Evolutionary conservation across 140 eudicot genomes (phyloP).

Genomic region (Ambrosia hybrid): DNA sequence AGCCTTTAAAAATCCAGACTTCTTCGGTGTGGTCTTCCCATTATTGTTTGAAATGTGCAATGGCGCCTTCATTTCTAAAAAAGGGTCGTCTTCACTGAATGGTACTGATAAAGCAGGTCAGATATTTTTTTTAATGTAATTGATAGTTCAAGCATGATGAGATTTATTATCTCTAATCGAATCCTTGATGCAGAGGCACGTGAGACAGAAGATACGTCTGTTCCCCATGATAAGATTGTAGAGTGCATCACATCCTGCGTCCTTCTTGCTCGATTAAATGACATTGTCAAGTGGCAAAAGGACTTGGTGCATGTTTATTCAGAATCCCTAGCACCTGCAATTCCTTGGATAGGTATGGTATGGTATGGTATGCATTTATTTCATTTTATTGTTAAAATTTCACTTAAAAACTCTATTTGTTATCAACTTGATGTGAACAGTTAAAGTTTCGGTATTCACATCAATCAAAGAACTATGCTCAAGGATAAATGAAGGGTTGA

Average conservation of each 20-base stretch:
- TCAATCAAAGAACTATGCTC: constrained; percentile 71
- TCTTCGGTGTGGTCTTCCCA: constrained; percentile 70
- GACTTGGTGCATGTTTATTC: constrained; percentile 50
- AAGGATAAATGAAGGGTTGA: constrained; percentile 39
- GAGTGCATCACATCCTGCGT: constrained; percentile 72
- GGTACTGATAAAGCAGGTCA: constrained; percentile 61
- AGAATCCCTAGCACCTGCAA: constrained; percentile 57
- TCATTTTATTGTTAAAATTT: background rate
- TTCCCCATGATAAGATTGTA: constrained; percentile 67
- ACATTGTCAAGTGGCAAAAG: constrained; percentile 62
- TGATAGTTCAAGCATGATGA: background rate
- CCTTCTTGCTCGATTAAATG: constrained; percentile 57
- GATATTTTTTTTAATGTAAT: background rate
- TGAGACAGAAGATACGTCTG: constrained; percentile 43
- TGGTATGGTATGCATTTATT: background rate
- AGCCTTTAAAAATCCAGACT: constrained; percentile 75
- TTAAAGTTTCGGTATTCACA: constrained; percentile 73
- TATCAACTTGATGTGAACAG: constrained; percentile 46
- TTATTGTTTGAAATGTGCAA: constrained; percentile 66
- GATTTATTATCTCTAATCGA: constrained; percentile 5
- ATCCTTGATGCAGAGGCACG: constrained; percentile 48
- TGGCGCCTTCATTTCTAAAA: constrained; percentile 39
- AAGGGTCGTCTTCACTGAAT: constrained; percentile 38
- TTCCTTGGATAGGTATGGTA: constrained; percentile 74
- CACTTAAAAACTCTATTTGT: constrained; percentile 8